A percentile compares a stretch with the other conserved stretches of the same genome.
phyloP scores from a whole-genome alignment of 1,284 basidiomycete species.

The Stygiomarasmius scandens region DNA sequence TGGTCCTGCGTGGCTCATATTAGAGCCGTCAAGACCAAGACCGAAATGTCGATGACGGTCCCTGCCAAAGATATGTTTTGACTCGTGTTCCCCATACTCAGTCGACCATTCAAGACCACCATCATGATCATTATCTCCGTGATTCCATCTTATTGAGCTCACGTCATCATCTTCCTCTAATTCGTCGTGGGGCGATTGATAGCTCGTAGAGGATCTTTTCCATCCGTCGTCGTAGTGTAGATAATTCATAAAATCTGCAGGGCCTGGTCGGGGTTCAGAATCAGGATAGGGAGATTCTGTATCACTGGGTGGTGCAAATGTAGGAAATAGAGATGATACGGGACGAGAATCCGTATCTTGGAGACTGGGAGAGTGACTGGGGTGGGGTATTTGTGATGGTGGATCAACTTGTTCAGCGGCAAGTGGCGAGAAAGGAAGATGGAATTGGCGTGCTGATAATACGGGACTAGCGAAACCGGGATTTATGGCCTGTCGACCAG shows the following conservation, averaged over 20 bases:
- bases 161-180: neutral
- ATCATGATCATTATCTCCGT: neutral
- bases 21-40: neutral
- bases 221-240: neutral
- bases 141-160: conserved; percentile 8
- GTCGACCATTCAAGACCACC: neutral
- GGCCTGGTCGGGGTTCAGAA: conserved; percentile 3
- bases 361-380: conserved; percentile 10
- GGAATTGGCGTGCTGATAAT: conserved; percentile 24
- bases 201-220: neutral
- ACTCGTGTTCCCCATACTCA: neutral
- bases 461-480: conserved; percentile 25
- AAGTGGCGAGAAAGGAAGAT: conserved; percentile 27
- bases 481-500: conserved; percentile 22
- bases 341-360: conserved; percentile 13
- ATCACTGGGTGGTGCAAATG: conserved; percentile 30
- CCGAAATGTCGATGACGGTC: neutral
- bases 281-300: conserved; percentile 3
- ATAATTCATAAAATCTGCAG: conserved; percentile 16
- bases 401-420: neutral
- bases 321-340: conserved; percentile 35
- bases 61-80: neutral
- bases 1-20: neutral
- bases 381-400: conserved; percentile 22
- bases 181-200: neutral